Evolutionary conservation across 2,329 filamentous ascomycete species (phyloP), one percentile per base, ranked within the genome.

Genomic region (Raffaelea deltoideospora): DNA sequence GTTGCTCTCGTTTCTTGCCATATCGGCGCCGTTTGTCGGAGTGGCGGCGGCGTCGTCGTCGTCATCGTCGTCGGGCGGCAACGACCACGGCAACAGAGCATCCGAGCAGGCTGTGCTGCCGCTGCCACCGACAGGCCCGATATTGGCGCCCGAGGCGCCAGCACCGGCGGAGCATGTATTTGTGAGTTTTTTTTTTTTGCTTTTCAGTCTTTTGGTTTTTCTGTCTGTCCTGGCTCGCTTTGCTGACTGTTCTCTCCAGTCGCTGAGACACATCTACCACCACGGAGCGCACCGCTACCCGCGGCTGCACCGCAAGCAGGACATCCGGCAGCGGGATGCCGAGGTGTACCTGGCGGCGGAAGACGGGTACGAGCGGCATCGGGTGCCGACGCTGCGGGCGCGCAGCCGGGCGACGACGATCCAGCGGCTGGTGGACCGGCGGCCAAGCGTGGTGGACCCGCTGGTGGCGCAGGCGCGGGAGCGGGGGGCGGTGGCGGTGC

Each of bases 231-330:
- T 15, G 10, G 8, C 10, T 10, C 15, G 4, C 17, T 33, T 5
- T 10, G 21, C 26, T 27, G n/a, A 10, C 22, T 18, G 21, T 17
- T 19, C 37, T 17, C 46, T 46, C 48, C 54, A 69, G 61, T 76
- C 69, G 7, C 71, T 98, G 39, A 78, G 85, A 49, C 88, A 98
- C 58, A 78, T 96, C 50, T 90, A 84, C 59, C 87, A 95, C 54
- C 87, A 94, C 59, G 88, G 88, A 40, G 81, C 84, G 29, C 72
- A 88, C 55, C 63, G 70, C 47, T 73, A 93, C 47, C 87, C 87
- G 3, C 58, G 67, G 5, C 70, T 95, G 14, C 84, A 95, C 55
- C 70, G 79, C 40, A 77, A 74, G 47, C 66, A 79, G 42, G 85
- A 96, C 54, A 63, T 95, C 23, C 43, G 53, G 30, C 60, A 69